Base-by-base conservation (phyloP, 139 green algal genomes). In the Coccomyxa sp. region DNA sequence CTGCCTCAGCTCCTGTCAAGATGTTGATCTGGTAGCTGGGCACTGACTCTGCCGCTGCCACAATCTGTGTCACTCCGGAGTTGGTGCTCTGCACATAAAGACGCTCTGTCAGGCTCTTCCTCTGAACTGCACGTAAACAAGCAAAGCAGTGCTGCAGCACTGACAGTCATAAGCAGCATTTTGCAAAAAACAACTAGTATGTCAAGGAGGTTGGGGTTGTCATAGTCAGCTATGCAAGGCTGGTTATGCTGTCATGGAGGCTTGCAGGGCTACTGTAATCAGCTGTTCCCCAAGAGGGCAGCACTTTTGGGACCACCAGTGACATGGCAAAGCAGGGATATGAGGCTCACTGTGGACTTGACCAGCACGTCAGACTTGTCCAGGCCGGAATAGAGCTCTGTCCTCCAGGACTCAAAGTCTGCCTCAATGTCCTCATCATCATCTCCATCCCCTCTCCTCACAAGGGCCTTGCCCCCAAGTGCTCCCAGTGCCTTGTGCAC, bases 371-470 rank as follows among this genome's bases (percentile, higher is more conserved):
- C 40, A 4, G 72, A 80, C 9, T 33, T 44, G 39, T 94, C 88
- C 77, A 98, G 85, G 0, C 85, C 85, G 0, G 79, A 71, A 39
- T 90, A 86, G 31, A 97, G 83, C 35, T 92, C 82, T 0, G 79
- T 82, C 12, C 76, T 86, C 93, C 95, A 99, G 18, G 84, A 86
- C n/a, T 95, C 92, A 84, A 98, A 98, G 84, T 99, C 96, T 39
- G 93, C 95, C 80, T 98, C 93, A 29, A 98, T 96, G 81, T 93
- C 87, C 10, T 88, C 89, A 80, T 98, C 95, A 76, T 99, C 96
- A 78, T 99, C 96, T 9, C 96, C 96, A 68, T 95, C 87, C 3
- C 94, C 93, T 0, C 89, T 78, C 2, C 78, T 74, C 29, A 92
- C 75, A 8, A 99, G 41, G 6, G 88, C 70, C 2, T 74, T 83